phyloP scores from a whole-genome alignment of 2,329 filamentous ascomycete species.

The Ophiostoma angusticollis region DNA sequence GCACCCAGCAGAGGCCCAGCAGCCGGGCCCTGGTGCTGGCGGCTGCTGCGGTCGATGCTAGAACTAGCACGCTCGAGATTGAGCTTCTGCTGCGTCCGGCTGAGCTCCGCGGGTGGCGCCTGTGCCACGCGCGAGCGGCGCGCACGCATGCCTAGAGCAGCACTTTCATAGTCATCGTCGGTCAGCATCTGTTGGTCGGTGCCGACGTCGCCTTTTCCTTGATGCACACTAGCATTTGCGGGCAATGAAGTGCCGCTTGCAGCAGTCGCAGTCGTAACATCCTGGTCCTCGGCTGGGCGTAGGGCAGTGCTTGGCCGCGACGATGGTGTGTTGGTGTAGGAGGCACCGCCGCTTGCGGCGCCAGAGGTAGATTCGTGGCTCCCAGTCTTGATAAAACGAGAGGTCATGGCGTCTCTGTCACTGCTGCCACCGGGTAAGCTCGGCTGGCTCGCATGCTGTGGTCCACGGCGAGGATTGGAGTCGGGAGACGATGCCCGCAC shows the following conservation, averaged over 20 bases:
- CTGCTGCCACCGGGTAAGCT: conserved; percentile 25
- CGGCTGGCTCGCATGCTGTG: conserved; percentile 10
- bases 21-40: conserved; percentile 18
- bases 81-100: conserved; percentile 62
- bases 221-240: no score
- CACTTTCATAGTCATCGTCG: conserved; percentile 2
- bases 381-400: conserved; percentile 40
- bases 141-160: not conserved
- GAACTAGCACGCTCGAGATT: conserved; percentile 63
- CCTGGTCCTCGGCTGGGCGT: conserved; percentile 13
- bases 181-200: not conserved
- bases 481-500: conserved; percentile 19
- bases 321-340: conserved; percentile 30
- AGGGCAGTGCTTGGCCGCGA: conserved; percentile 12
- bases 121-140: conserved; percentile 8
- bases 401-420: conserved; percentile 38
- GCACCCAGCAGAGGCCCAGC: conserved; percentile 36
- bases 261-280: conserved; percentile 22
- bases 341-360: conserved; percentile 38
- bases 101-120: conserved; percentile 37
- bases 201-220: conserved; percentile 22
- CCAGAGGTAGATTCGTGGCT: conserved; percentile 32
- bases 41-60: conserved; percentile 51
- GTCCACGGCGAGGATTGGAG: conserved; percentile 13
- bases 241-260: no score